Conservation (phyloP, 2,329 filamentous ascomycete genomes). For the Ascomycota sp. region DNA sequence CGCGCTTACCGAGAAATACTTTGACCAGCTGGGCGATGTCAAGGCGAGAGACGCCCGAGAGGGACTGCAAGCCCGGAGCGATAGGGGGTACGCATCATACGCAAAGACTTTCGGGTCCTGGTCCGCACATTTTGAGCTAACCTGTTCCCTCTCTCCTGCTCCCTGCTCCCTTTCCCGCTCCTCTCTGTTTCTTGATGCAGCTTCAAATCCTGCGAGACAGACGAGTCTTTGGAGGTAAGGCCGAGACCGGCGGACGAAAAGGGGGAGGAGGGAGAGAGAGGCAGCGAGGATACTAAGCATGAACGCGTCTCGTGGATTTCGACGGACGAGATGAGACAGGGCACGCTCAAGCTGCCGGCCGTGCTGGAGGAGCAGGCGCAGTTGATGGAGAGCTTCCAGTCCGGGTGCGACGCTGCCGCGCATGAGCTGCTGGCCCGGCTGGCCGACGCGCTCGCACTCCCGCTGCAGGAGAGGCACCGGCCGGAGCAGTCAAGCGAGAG, state of each 20-base stretch:
- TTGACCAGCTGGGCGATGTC: neutral
- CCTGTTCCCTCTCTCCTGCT: no score
- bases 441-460: neutral
- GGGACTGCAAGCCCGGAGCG: neutral
- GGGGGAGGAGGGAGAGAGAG: no score
- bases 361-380: neutral
- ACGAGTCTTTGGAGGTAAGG: conserved; percentile 1
- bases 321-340: neutral
- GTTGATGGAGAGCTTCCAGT: neutral
- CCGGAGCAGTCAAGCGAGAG: neutral
- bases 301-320: neutral
- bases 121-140: no score
- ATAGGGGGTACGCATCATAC: neutral
- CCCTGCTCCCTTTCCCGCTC: no score
- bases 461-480: neutral
- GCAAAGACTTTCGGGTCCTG: neutral
- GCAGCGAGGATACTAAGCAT: neutral
- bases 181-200: no score
- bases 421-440: neutral
- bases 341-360: neutral
- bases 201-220: conserved; percentile 1
- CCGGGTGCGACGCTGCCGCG: neutral
- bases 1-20: neutral
- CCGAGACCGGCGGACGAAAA: no score
- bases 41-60: neutral